Evolutionary conservation across 345 rosid genomes (phyloP).

Genomic region (Abelmoschus esculentus): DNA sequence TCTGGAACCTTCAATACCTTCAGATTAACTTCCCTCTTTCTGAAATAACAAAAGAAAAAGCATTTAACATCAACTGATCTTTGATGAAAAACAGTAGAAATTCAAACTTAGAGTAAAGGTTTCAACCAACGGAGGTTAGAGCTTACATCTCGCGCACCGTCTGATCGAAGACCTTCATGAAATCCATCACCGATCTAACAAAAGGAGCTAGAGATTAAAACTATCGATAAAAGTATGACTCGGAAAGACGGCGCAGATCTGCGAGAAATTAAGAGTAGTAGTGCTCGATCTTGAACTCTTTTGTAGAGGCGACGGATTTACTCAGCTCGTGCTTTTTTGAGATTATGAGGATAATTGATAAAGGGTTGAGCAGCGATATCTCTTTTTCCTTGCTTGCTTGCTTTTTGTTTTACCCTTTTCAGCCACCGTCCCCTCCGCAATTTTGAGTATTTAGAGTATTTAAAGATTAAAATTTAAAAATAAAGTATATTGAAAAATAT

Average conservation of each 20-base stretch:
- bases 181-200: constrained; percentile 67
- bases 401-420: neutral
- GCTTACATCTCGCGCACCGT: constrained; percentile 95
- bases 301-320: neutral
- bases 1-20: constrained; percentile 94
- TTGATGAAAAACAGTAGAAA: constrained; percentile 1
- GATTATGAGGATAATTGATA: neutral
- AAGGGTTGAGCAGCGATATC: neutral
- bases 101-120: neutral
- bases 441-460: too few species aligned
- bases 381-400: neutral
- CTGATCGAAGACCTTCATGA: constrained; percentile 97
- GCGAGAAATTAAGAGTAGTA: neutral
- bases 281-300: constrained; percentile 3
- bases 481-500: too few species aligned
- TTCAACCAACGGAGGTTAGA: neutral
- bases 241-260: constrained; percentile 9
- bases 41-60: constrained; percentile 25
- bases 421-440: neutral
- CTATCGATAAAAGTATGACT: neutral
- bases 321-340: neutral
- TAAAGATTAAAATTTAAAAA: too few species aligned
- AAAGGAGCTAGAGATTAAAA: neutral
- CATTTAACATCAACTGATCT: neutral
- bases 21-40: constrained; percentile 97